phyloP scores from a whole-genome alignment of 2,329 filamentous ascomycete genomes.

The Monilinia vaccinii-corymbosi region DNA sequence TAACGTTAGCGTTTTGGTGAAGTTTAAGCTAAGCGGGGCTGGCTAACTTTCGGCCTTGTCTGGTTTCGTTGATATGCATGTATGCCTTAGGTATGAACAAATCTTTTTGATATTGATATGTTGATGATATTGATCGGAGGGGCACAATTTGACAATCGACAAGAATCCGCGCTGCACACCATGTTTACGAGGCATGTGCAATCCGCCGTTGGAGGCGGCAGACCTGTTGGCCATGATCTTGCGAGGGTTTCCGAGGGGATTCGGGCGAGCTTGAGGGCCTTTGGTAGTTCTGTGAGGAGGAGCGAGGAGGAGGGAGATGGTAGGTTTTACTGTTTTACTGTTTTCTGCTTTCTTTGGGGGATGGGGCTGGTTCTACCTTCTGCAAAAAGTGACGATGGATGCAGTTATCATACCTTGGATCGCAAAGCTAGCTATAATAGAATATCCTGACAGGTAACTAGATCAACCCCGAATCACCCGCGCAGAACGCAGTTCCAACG shows the following conservation, averaged over 20 bases:
- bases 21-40: neutral
- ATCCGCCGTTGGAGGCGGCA: slow-evolving; percentile 26
- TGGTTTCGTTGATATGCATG: neutral
- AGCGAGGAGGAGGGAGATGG: slow-evolving; percentile 17
- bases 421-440: neutral
- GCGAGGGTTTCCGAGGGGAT: slow-evolving; percentile 27
- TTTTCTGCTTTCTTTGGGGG: neutral
- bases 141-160: neutral
- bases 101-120: too few species aligned
- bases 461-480: neutral
- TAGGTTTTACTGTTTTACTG: too few species aligned
- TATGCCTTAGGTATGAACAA: neutral
- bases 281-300: slow-evolving; percentile 24
- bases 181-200: slow-evolving; percentile 32
- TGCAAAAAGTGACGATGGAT: too few species aligned
- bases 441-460: neutral
- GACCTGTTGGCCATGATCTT: slow-evolving; percentile 25
- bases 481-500: slow-evolving; percentile 18
- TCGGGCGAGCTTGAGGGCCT: slow-evolving; percentile 27
- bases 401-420: too few species aligned
- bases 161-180: slow-evolving; percentile 11
- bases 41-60: slow-evolving; percentile 4
- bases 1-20: neutral
- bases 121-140: neutral
- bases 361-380: neutral